Base-by-base conservation (phyloP, 78 protist species). In the Polysphondylium violaceum region DNA sequence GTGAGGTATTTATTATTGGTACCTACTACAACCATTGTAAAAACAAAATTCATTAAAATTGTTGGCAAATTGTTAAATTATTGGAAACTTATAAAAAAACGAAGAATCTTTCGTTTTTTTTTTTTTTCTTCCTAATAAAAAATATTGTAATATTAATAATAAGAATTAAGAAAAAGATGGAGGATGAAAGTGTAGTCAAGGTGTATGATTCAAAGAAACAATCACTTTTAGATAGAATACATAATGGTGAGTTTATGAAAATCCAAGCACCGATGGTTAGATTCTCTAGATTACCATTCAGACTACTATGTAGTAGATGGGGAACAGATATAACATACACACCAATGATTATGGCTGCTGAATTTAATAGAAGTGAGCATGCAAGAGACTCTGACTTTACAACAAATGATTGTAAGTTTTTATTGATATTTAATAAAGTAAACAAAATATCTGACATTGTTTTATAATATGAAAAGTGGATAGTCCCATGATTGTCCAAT, bases 201-300 rank as follows among this genome's bases (percentile, higher is more conserved):
- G 17, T 65, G 7, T 65, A 69, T 69, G 76, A 69, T 27, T 11
- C 29, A 21, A 38, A 50, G n/a, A 78, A 64, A 31, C 25, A 43
- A 40, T 33, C 55, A 38, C 21, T 83, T 14, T 17, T 83, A 17
- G 91, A 83, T 25, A 83, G 79, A 69, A 71, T 83, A 12, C 14
- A 83, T 41, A 29, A 19, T n/a, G 91, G 91, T 21, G 91, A 83
- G 9, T 83, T 83, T 69, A 69, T 87, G 79, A 72, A 76, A 25
- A 81, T 93, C 7, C 72, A 76, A 33, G 97, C 97, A 41, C 97
- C 97, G 3, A 95, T 95, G 97, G 97, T 95, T 25, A 83, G 97
- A 33, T 95, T 87, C 41, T 74, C 89, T 17, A 86, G 83, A 59
- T 68, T 83, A 43, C 91, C 91, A 16, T 83, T 83, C 44, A 83